Base-by-base conservation (phyloP, 768 basidiomycete species). In the Brasilioporus rufonigricans region DNA sequence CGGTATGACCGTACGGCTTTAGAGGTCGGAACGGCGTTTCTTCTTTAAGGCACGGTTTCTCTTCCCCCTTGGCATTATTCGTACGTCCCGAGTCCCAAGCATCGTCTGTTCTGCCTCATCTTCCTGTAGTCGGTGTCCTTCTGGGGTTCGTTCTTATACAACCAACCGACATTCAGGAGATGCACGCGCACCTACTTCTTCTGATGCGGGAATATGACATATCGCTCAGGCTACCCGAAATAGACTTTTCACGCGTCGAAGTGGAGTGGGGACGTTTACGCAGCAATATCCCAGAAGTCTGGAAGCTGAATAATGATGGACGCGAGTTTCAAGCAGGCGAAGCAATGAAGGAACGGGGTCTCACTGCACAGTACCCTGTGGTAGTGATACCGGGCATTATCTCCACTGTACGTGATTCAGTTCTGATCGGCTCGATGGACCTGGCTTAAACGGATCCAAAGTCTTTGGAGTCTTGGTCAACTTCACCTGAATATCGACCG, bases 391-490 rank as follows among this genome's bases (percentile, higher is more conserved):
- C 94, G 5, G 93, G 93, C 2, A 87, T 96, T 48, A 85, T 95
- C 35, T 93, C 91, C 1, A 95, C 93, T 1, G 90, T 89, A 56
- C 50, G 82, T 69, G 23, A n/a, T 27, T 47, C 31, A 16, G 27
- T 40, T 26, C 51, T n/a, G n/a, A n/a, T 55, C 2, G 27, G 24
- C 8, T 6, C 11, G 1, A 43, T 26, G n/a, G 16, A 50, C 21
- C 31, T 11, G 47, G 21, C 9, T 13, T 36, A 46, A 36, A 26
- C 14, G 4, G 11, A 16, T 2, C 0, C 32, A n/a, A 56, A 91
- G 83, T 87, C 89, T 5, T 74, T 98, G 55, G 95, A 98, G 66
- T 93, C 91, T 8, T 99, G 97, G 96, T 88, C 91, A 5, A 96
- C 96, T 0, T 77, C 83, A 6, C 85, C 87, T 0, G 91, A 91